These are phyloP conservation scores for Tardiomyces digboiensis DNA, from an alignment of 1,139 yeast species.

Conservation along the genomic window DNA sequence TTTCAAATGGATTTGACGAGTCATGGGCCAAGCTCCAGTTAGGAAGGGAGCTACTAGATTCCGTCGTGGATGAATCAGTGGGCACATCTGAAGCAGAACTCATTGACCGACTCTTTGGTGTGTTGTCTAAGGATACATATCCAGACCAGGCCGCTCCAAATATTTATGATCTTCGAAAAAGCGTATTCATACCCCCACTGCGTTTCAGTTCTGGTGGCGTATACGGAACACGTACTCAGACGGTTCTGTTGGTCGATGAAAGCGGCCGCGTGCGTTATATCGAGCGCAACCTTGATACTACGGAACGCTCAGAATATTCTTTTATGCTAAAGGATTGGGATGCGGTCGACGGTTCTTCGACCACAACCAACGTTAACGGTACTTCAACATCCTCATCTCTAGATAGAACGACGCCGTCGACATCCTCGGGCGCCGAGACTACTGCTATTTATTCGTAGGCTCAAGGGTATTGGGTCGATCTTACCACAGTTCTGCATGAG, in stretches of 20 bases:
- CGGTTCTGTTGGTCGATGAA: slow-evolving; percentile 54
- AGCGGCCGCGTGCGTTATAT: slow-evolving; percentile 37
- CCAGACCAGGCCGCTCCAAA: slow-evolving; percentile 15
- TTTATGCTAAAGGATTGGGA: neutral
- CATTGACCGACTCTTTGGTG: slow-evolving; percentile 40
- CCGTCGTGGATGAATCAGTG: slow-evolving; percentile 29
- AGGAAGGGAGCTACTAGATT: slow-evolving; percentile 40
- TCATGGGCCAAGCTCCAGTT: slow-evolving; percentile 67
- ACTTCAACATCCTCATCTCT: too few relatives aligned
- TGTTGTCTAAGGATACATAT: slow-evolving; percentile 42
- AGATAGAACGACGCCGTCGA: too few relatives aligned
- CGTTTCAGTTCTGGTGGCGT: slow-evolving; percentile 32
- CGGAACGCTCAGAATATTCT: neutral
- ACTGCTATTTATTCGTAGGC: too few relatives aligned
- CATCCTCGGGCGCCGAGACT: too few relatives aligned
- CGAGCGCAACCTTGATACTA: slow-evolving; percentile 21
- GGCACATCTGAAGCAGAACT: slow-evolving; percentile 32
- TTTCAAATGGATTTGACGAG: slow-evolving; percentile 53
- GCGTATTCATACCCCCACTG: slow-evolving; percentile 31
- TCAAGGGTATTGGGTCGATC: too few relatives aligned
- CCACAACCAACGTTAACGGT: too few relatives aligned
- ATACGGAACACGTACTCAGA: slow-evolving; percentile 91
- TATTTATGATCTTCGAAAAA: slow-evolving; percentile 38
- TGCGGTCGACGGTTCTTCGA: too few relatives aligned
- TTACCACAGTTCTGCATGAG: too few relatives aligned